Conservation (phyloP, 2,329 filamentous ascomycete species). For the Cladorrhinum sp. region DNA sequence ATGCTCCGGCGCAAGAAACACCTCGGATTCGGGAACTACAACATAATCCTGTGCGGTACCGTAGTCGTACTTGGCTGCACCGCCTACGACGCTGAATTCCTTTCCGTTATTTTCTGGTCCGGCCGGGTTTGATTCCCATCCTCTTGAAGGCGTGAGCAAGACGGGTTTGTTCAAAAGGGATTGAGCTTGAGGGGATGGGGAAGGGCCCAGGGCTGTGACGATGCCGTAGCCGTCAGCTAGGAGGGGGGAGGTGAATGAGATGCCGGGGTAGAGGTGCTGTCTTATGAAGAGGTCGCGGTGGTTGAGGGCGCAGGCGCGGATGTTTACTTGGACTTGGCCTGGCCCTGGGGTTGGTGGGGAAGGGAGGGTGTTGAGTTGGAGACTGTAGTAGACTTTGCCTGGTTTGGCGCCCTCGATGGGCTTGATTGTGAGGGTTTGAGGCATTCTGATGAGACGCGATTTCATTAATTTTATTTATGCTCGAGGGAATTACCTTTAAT, state of each 20-base stretch:
- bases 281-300: constrained; percentile 95
- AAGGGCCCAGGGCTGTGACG: constrained; percentile 63
- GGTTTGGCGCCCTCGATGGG: constrained; percentile 73
- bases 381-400: constrained; percentile 79
- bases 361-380: constrained; percentile 59
- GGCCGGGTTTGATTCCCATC: constrained; percentile 69
- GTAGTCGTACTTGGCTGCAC: constrained; percentile 59
- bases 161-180: constrained; percentile 63
- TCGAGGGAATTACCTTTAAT: background rate
- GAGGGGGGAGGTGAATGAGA: constrained; percentile 74
- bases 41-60: constrained; percentile 77
- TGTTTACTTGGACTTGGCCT: constrained; percentile 68
- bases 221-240: constrained; percentile 79
- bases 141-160: constrained; percentile 71
- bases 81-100: constrained; percentile 65
- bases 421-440: constrained; percentile 58
- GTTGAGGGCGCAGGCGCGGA: constrained; percentile 82
- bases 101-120: constrained; percentile 64
- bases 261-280: constrained; percentile 84
- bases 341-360: constrained; percentile 55
- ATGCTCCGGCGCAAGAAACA: constrained; percentile 74
- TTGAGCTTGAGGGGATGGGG: constrained; percentile 29
- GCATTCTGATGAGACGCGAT: background rate
- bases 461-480: background rate
- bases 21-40: constrained; percentile 64